A percentile compares a stretch with the other conserved stretches of the same genome.
Conservation (phyloP, 768 basidiomycete species). For the Boletales sp. region DNA sequence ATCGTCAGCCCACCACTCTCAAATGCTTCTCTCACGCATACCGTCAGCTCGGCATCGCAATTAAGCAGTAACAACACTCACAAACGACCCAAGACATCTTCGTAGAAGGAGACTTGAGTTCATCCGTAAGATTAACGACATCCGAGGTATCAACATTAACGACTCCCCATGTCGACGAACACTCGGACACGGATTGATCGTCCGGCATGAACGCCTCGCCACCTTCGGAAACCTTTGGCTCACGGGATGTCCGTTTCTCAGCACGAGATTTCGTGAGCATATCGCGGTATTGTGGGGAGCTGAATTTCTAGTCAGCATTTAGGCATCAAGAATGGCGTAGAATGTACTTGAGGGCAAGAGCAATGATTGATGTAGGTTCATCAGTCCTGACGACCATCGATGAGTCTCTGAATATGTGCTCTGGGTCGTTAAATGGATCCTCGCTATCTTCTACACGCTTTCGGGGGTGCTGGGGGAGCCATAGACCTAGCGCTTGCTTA, state of each 20-base stretch:
- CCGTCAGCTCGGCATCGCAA: conserved; percentile 3
- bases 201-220: conserved; percentile 93
- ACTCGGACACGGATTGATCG: conserved; percentile 76
- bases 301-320: conserved; percentile 25
- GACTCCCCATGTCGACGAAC: conserved; percentile 89
- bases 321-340: neutral
- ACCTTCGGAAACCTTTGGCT: conserved; percentile 54
- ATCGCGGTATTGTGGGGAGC: conserved; percentile 80
- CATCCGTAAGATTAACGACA: conserved; percentile 67
- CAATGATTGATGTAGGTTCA: conserved; percentile 97
- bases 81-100: conserved; percentile 81
- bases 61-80: conserved; percentile 43
- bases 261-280: conserved; percentile 74
- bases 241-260: conserved; percentile 66
- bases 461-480: conserved; percentile 56
- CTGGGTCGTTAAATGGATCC: conserved; percentile 72
- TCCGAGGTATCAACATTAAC: conserved; percentile 77
- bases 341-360: conserved; percentile 82
- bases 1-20: conserved; percentile 88
- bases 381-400: conserved; percentile 94
- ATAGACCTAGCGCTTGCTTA: conserved; percentile 68
- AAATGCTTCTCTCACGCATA: conserved; percentile 52
- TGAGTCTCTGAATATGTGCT: conserved; percentile 93
- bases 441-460: conserved; percentile 58
- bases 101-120: conserved; percentile 69